Evolutionary conservation across 1,139 yeast genomes (phyloP).

Genomic region (Hyphopichia buzzinii): DNA sequence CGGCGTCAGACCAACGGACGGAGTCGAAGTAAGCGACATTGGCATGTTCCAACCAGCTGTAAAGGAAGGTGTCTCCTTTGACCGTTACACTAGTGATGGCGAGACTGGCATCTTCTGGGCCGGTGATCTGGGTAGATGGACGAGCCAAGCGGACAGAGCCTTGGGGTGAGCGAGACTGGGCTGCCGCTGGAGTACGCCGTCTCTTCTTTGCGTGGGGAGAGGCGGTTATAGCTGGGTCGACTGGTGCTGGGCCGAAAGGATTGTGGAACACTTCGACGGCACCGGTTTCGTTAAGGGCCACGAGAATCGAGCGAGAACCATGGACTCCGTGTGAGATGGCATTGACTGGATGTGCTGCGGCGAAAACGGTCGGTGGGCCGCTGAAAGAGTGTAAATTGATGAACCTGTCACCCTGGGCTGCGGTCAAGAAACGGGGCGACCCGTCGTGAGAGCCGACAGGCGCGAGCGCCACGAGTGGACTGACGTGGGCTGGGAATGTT

Average conservation of each 20-base stretch:
- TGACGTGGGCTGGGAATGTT: slow-evolving; percentile 72
- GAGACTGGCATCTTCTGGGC: slow-evolving; percentile 34
- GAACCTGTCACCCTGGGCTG: slow-evolving; percentile 77
- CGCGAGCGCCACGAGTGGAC: slow-evolving; percentile 53
- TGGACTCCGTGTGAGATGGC: slow-evolving; percentile 38
- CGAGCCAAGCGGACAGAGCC: slow-evolving; percentile 44
- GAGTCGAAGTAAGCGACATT: slow-evolving; percentile 63
- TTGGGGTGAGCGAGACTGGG: slow-evolving; percentile 49
- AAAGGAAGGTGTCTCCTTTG: slow-evolving; percentile 37
- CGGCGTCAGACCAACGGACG: slow-evolving; percentile 48
- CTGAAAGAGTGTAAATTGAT: slow-evolving; percentile 63
- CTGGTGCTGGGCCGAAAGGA: slow-evolving; percentile 34
- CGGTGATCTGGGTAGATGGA: slow-evolving; percentile 37
- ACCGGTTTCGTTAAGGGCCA: slow-evolving; percentile 69
- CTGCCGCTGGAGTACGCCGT: slow-evolving; percentile 28
- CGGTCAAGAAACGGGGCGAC: slow-evolving; percentile 55
- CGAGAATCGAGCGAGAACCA: slow-evolving; percentile 40
- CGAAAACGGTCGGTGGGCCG: slow-evolving; percentile 53
- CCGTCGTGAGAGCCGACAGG: slow-evolving; percentile 27
- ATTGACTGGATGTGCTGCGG: slow-evolving; percentile 60
- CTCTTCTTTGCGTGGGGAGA: slow-evolving; percentile 33
- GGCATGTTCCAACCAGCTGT: slow-evolving; percentile 75
- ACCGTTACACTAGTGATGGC: slow-evolving; percentile 39
- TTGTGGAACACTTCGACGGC: slow-evolving; percentile 60
- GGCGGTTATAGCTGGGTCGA: slow-evolving; percentile 10